Base-by-base conservation (phyloP, 2,329 filamentous ascomycete genomes). In the Fusarium nygamai region DNA sequence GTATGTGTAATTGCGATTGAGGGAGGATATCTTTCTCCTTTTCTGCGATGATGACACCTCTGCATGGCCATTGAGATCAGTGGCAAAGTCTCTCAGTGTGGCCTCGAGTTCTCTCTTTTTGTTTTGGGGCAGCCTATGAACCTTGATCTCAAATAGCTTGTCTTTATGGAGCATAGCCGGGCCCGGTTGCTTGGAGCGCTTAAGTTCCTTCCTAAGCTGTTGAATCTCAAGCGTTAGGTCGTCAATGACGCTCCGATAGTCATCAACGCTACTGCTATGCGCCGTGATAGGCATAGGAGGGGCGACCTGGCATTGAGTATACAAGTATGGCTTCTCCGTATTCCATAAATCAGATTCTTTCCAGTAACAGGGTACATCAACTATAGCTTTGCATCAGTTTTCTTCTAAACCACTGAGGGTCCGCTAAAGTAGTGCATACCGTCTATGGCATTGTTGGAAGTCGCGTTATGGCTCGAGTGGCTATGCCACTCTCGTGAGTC, bases 311-410 rank as follows among this genome's bases (percentile, higher is more conserved):
- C 71, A 71, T 33, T 79, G 66, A 72, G 73, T 65, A 73, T 71
- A 1, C 19, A 10, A 77, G 4, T 65, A 79, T 4, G 72, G 73
- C 31, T 78, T 77, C 3, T 85, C 87, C 65, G 87, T 87, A 33
- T 85, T 86, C 6, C 87, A 88, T 0, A 85, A 88, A 36, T 87
- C 87, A 0, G 85, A 86, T 60, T 86, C 85, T 69, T 85, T 87
- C 67, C 88, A 87, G 56, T 84, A 89, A 58, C 89, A 90, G 0
- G 88, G 88, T 6, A 88, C 86, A 50, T 89, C 87, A 22, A 88
- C 83, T 86, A 48, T 16, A 58, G n/a, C 22, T 58, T 58, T 16
- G 41, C 24, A 4, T 58, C 13, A 58, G 54, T n/a, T 36, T 44
- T 44, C n/a, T 27, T 58, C 12, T 33, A 34, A 36, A 44, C 29